Evolutionary conservation across 257 asterid species (phyloP).

Genomic region (Lycium ferocissimum): DNA sequence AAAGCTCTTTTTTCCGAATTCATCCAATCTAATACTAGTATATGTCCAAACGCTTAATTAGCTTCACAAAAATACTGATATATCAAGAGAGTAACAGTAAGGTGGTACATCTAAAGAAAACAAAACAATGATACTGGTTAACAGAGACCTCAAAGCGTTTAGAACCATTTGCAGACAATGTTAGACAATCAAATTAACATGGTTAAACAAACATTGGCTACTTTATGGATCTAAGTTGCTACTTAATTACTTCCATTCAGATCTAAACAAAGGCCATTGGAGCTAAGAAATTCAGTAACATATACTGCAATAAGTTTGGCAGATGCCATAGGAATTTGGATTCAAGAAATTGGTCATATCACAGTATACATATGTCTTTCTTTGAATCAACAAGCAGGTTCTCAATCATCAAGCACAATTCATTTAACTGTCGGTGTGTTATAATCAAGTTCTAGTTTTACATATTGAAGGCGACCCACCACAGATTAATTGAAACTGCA

Average conservation of each 20-base stretch:
- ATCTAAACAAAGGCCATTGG: background rate
- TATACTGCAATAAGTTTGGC: constrained; percentile 19
- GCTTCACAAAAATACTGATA: background rate
- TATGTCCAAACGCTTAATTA: background rate
- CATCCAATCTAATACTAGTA: too few relatives aligned
- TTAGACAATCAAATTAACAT: background rate
- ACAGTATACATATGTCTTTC: background rate
- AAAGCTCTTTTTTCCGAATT: too few relatives aligned
- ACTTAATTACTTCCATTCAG: background rate
- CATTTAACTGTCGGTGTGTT: background rate
- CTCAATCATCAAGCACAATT: background rate
- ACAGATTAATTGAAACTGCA: background rate
- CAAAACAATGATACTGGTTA: background rate
- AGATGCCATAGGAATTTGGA: background rate
- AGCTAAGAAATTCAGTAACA: background rate
- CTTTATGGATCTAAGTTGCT: background rate
- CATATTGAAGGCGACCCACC: background rate
- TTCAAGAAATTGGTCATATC: background rate
- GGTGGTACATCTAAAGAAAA: background rate
- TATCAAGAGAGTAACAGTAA: background rate
- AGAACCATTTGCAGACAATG: background rate
- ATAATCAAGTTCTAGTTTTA: background rate
- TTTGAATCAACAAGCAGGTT: background rate
- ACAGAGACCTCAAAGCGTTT: background rate
- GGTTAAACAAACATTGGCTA: background rate